These are phyloP conservation scores for Anastatica hierochuntica DNA, from an alignment of 345 rosid genomes.

Conservation along the genomic window DNA sequence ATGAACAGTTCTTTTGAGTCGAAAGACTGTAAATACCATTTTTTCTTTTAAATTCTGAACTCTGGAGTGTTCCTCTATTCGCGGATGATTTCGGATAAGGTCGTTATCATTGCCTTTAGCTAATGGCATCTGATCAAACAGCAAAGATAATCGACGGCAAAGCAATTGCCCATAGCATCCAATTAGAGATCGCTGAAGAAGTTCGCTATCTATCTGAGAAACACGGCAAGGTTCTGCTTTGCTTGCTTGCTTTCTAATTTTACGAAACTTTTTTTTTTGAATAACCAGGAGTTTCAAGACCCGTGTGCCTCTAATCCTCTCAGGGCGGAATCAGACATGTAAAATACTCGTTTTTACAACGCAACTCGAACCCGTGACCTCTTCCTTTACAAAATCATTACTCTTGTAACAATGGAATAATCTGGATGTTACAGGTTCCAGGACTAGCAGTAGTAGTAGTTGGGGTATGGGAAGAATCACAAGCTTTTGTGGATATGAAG, in stretches of 20 bases:
- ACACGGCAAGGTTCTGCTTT: constrained; percentile 79
- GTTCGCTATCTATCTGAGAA: constrained; percentile 49
- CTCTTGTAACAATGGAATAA: not conserved
- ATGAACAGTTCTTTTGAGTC: no score
- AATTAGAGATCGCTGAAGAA: constrained; percentile 77
- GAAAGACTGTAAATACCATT: no score
- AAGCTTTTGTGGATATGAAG: constrained; percentile 81
- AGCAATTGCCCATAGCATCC: constrained; percentile 61
- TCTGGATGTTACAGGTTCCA: constrained; percentile 48
- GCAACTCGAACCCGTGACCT: no score
- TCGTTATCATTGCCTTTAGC: no score
- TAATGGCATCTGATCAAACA: constrained; percentile 47
- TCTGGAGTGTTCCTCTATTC: no score
- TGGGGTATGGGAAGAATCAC: constrained; percentile 73
- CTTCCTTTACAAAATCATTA: no score
- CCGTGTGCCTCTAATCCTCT: not conserved
- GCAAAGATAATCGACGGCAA: constrained; percentile 71
- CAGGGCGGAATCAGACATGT: no score
- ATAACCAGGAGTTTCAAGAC: no score
- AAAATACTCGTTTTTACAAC: not conserved
- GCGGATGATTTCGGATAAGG: no score
- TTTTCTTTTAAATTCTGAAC: no score
- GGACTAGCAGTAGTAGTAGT: constrained; percentile 90
- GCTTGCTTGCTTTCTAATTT: no score
- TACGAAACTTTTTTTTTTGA: no score